These are phyloP conservation scores for Daldinia vernicosa DNA, from an alignment of 495 filamentous ascomycete species.

Conservation along the genomic window DNA sequence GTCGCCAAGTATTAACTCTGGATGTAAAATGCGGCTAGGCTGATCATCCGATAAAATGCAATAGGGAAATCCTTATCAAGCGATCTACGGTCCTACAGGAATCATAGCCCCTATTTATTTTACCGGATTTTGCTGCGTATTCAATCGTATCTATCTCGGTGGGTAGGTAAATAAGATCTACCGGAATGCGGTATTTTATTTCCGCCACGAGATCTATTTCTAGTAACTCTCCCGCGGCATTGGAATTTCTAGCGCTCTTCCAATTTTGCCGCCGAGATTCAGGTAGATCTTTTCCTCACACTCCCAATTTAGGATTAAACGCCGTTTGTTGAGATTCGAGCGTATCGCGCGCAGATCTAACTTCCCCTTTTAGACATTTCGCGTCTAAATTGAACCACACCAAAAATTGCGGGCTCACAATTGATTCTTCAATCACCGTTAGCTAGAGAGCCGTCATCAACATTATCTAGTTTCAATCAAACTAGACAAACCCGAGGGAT, in stretches of 20 bases:
- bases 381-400: neutral
- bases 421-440: neutral
- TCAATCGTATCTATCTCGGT: neutral
- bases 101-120: slow-evolving; percentile 6
- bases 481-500: neutral
- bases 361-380: neutral
- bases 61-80: slow-evolving; percentile 3
- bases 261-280: neutral
- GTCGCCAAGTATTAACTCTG: neutral
- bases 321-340: neutral
- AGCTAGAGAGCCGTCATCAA: neutral
- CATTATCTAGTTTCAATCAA: neutral
- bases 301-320: slow-evolving; percentile 2
- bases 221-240: neutral
- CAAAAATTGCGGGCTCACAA: neutral
- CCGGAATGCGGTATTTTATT: neutral
- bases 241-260: neutral
- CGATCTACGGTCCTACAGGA: slow-evolving; percentile 6
- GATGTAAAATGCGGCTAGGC: neutral
- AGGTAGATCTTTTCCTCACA: neutral
- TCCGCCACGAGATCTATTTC: neutral
- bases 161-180: neutral
- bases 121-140: slow-evolving; percentile 6
- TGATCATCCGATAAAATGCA: slow-evolving; percentile 10
- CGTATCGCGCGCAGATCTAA: slow-evolving; percentile 19